Percentiles rank a stretch among this genome's conserved stretches.
Conservation (phyloP, 768 basidiomycete genomes). For the Cyathus striatus region DNA sequence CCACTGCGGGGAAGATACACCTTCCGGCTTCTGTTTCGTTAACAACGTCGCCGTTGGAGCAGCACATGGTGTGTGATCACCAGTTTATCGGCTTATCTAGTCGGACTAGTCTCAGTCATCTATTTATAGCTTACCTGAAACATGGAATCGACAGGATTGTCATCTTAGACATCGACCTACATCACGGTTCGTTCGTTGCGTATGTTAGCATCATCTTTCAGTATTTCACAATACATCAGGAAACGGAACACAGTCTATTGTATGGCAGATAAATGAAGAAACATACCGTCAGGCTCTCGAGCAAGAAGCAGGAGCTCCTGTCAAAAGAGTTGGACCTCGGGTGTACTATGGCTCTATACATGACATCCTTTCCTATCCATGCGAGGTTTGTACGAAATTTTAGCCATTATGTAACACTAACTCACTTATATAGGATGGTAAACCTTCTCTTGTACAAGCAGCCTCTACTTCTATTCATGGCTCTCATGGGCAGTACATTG, state of each 20-base stretch:
- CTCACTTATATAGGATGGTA: conserved; percentile 60
- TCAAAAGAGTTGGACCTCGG: conserved; percentile 40
- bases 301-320: conserved; percentile 32
- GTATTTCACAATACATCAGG: conserved; percentile 55
- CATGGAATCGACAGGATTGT: conserved; percentile 75
- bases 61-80: conserved; percentile 67
- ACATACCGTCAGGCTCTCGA: conserved; percentile 67
- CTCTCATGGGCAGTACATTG: conserved; percentile 82
- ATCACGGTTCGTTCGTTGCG: conserved; percentile 56
- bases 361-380: conserved; percentile 88
- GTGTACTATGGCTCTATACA: conserved; percentile 93
- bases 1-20: conserved; percentile 88
- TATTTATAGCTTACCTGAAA: conserved; percentile 76
- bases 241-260: conserved; percentile 91
- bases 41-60: conserved; percentile 91
- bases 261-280: conserved; percentile 90
- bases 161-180: conserved; percentile 90
- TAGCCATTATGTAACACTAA: background rate
- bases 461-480: conserved; percentile 80
- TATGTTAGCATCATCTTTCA: too few species aligned
- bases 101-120: background rate
- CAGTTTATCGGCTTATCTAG: background rate
- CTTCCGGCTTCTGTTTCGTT: conserved; percentile 92
- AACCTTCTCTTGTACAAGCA: conserved; percentile 71
- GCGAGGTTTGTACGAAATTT: conserved; percentile 57